Evolutionary conservation across 148 eudicot genomes (phyloP).

Genomic region (Chenopodium formosanum): DNA sequence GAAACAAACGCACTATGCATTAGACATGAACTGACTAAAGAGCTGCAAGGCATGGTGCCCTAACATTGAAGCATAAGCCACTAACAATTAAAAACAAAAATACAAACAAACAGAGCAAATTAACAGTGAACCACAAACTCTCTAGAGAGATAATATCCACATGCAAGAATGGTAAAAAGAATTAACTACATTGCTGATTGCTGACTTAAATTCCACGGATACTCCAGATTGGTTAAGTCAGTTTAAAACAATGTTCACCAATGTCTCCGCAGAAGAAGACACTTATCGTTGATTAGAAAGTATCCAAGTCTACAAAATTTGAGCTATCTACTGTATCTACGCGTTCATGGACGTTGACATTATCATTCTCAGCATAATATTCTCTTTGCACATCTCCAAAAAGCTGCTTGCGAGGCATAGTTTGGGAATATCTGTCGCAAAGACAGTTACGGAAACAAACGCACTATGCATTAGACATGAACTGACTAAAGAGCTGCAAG

Average conservation of each 20-base stretch:
- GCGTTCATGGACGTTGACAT: constrained; percentile 29
- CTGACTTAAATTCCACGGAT: no score
- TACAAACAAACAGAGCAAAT: no score
- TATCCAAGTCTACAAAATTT: constrained; percentile 87
- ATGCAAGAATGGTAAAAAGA: not conserved
- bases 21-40: not conserved
- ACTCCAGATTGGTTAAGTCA: no score
- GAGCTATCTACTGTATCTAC: constrained; percentile 66
- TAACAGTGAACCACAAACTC: not conserved
- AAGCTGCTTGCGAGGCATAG: constrained; percentile 50
- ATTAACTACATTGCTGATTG: no score
- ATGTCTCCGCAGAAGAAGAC: constrained; percentile 94
- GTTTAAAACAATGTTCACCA: no score
- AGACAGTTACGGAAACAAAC: constrained; percentile 9
- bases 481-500: not conserved
- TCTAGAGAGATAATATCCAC: not conserved
- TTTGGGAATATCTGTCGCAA: constrained; percentile 46
- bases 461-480: not conserved
- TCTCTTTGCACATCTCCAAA: constrained; percentile 63
- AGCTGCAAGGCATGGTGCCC: not conserved
- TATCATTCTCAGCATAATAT: constrained; percentile 46
- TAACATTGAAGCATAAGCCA: not conserved
- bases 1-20: not conserved
- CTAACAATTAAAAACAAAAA: not conserved
- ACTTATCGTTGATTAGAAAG: no score